Percentiles rank a stretch among this genome's conserved stretches.
phyloP scores from a whole-genome alignment of 2,329 filamentous ascomycete species.

The Stagonosporopsis tanaceti region DNA sequence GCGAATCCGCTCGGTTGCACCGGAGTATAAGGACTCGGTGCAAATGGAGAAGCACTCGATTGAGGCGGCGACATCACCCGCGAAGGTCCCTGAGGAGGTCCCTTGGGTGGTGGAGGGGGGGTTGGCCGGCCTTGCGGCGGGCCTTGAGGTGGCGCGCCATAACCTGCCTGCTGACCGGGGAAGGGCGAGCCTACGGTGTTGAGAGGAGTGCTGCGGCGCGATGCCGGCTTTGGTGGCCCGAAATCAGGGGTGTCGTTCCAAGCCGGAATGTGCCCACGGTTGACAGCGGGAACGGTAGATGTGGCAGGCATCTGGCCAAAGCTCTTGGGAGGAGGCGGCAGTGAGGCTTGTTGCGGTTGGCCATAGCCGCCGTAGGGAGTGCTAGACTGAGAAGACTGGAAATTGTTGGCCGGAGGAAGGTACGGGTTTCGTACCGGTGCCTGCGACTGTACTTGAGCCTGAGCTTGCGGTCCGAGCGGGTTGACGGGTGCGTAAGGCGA shows the following conservation, averaged over 20 bases:
- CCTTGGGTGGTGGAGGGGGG: slow-evolving; percentile 86
- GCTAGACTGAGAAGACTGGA: slow-evolving; percentile 45
- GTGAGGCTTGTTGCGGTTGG: slow-evolving; percentile 52
- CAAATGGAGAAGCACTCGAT: slow-evolving; percentile 55
- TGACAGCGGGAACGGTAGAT: slow-evolving; percentile 67
- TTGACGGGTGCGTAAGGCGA: slow-evolving; percentile 37
- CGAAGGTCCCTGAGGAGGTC: slow-evolving; percentile 56
- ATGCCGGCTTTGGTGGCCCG: slow-evolving; percentile 69
- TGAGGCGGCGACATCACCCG: slow-evolving; percentile 72
- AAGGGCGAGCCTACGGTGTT: slow-evolving; percentile 79
- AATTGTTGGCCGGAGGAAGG: slow-evolving; percentile 35
- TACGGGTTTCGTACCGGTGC: slow-evolving; percentile 52
- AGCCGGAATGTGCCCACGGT: slow-evolving; percentile 74
- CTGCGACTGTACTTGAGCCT: slow-evolving; percentile 32
- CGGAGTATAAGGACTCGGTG: slow-evolving; percentile 68
- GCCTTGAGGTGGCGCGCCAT: slow-evolving; percentile 58
- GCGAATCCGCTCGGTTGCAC: slow-evolving; percentile 54
- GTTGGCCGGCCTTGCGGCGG: slow-evolving; percentile 68
- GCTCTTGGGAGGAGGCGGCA: slow-evolving; percentile 70
- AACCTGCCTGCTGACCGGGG: slow-evolving; percentile 64
- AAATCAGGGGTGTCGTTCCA: slow-evolving; percentile 98
- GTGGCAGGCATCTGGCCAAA: slow-evolving; percentile 70
- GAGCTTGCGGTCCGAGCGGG: slow-evolving; percentile 39
- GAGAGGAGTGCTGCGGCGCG: slow-evolving; percentile 77
- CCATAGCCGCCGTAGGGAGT: slow-evolving; percentile 58